Evolutionary conservation across 352 stramenopile genomes (phyloP), one percentile per base, ranked within the genome.

Genomic region (Phytophthora europaea): DNA sequence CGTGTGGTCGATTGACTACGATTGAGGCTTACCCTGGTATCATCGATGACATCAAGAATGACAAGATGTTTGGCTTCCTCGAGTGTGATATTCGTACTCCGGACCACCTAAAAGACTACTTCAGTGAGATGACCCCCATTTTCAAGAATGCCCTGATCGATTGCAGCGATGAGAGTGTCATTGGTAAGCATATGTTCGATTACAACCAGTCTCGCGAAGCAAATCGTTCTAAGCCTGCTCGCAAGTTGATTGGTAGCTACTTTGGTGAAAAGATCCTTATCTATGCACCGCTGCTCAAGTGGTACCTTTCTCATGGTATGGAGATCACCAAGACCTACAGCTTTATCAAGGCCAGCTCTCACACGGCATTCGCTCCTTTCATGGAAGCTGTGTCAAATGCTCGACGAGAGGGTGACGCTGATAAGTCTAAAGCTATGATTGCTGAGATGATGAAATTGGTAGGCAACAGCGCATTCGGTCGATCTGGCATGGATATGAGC

Each of bases 201-300:
- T 57, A 38, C 51, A 57, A 57, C 26, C 3, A 57, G 51, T 6
- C 26, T 6, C 33, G 51, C 28, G n/a, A 36, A 36, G 22, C 22
- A 34, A 38, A 81, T 73, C 12, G 79, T 2, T 54, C 59, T 1
- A 53, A 69, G 54, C 34, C 56, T 26, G 33, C 48, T 56, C 40
- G 26, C 1, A 83, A 83, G 48, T 56, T 83, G 0, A 79, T 83
- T 28, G 65, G 72, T 22, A 71, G 54, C 15, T 83, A 79, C 50
- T 83, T 83, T 56, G 78, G 72, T 10, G 64, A 71, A 13, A 57
- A 73, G 18, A 81, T 80, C 38, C 58, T 85, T 0, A 75, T 85
- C 9, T 83, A 83, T 26, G 64, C 72, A 9, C 71, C 75, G 9
- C 31, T 81, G 16, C 40, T 85, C 0, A 81, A 79, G 15, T 85